phyloP scores from a whole-genome alignment of 768 basidiomycete genomes.

The Mycena vulgaris region DNA sequence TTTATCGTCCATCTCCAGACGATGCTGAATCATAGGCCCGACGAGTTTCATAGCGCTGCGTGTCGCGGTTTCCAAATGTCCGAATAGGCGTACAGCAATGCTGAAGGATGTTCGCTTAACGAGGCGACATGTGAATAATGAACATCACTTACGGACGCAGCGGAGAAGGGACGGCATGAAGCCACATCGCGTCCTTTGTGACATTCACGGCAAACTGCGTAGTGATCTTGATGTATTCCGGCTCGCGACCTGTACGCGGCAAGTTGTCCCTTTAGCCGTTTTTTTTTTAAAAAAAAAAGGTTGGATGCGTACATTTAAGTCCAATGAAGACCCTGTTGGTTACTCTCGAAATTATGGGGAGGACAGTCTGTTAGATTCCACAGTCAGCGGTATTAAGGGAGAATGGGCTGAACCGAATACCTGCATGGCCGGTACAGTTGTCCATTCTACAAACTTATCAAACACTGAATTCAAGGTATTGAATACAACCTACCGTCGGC shows the following conservation, averaged over 20 bases:
- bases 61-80: constrained; percentile 11
- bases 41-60: constrained; percentile 10
- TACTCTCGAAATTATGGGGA: constrained; percentile 17
- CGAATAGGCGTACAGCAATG: constrained; percentile 16
- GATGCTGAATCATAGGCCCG: constrained; percentile 24
- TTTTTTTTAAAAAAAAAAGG: no score
- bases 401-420: neutral
- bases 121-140: neutral
- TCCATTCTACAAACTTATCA: constrained; percentile 24
- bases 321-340: constrained; percentile 30
- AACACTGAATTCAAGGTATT: neutral
- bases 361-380: neutral
- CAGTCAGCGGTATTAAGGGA: neutral
- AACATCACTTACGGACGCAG: constrained; percentile 25
- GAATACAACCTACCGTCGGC: constrained; percentile 42
- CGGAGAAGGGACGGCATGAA: constrained; percentile 14
- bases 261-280: neutral
- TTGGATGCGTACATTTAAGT: constrained; percentile 5
- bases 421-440: constrained; percentile 26
- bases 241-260: constrained; percentile 26
- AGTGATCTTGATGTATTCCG: constrained; percentile 31
- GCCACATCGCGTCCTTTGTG: neutral
- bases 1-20: constrained; percentile 35
- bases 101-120: neutral
- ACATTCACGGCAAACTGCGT: constrained; percentile 18